Evolutionary conservation across 2,329 filamentous ascomycete species (phyloP), one percentile per base, ranked within the genome.

Genomic region (Talaromyces sp.): DNA sequence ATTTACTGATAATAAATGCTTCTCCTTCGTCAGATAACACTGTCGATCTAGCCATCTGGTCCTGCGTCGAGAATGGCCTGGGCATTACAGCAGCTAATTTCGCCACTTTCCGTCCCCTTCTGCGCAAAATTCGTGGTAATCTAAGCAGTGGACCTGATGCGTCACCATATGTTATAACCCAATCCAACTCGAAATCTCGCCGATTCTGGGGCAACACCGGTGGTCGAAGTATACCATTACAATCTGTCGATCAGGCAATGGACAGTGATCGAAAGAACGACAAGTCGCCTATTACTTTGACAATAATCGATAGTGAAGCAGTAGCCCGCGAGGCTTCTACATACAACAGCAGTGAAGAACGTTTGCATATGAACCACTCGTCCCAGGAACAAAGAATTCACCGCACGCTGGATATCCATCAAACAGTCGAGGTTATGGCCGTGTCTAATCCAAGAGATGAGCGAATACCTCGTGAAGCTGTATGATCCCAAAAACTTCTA

Each of bases 41-140:
- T 6, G 40, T 44, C 18, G 76, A 77, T 62, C 70, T 76, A 16
- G 76, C 77, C 25, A 79, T 80, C 55, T 77, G 74, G 75, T 76
- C 74, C 35, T 75, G 75, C 44, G 68, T 76, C 63, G 75, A 77
- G 66, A 72, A 73, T 39, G 67, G 73, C n/a, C 69, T 77, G 5
- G 75, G 78, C 8, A 80, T 81, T 35, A 75, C 74, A 12, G 81
- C 81, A 12, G 79, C 76, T 18, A 80, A 76, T 65, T 74, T 83
- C 9, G 80, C 80, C 6, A 82, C 80, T 0, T 73, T 83, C 1
- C 77, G 80, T 1, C 82, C 82, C 0, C 73, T 84, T 16, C 40
- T 44, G 5, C 40, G 40, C 40, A 16, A 44, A 16, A 7, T 83
- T 52, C 78, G 73, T 56, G 75, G 73, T 71, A 71, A 74, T 63